Percentiles rank a stretch among this genome's conserved stretches.
Evolutionary conservation across 2,329 filamentous ascomycete species (phyloP).

Genomic region (Botrytis aclada): DNA sequence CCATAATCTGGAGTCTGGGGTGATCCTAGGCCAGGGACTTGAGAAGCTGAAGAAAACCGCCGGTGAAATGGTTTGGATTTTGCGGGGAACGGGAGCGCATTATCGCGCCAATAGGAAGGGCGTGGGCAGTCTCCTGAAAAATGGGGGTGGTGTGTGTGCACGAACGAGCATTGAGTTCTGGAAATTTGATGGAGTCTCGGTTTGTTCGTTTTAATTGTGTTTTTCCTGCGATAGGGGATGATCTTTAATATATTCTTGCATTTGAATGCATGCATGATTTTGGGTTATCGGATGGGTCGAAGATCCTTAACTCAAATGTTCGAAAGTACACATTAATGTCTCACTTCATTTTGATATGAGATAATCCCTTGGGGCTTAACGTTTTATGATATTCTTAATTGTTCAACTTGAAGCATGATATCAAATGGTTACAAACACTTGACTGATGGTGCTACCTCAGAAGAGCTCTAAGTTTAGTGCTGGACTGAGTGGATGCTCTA

Average conservation of each 20-base stretch:
- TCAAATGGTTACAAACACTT: not conserved
- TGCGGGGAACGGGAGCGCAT: slow-evolving; percentile 21
- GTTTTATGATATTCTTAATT: not conserved
- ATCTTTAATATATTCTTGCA: not conserved
- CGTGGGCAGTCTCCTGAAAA: not conserved
- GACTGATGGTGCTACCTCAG: not conserved
- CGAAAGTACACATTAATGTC: not conserved
- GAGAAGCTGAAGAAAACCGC: not conserved
- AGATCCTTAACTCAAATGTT: not conserved
- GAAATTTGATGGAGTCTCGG: not conserved
- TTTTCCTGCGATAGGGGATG: not conserved
- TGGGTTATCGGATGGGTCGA: not conserved
- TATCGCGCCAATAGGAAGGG: slow-evolving; percentile 24
- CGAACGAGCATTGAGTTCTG: not conserved
- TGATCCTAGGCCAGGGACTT: not conserved
- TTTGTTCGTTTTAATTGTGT: not conserved
- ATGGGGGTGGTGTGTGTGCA: not conserved
- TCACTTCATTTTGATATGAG: not conserved
- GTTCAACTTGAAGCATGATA: not conserved
- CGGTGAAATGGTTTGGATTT: not conserved
- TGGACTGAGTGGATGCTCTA: not conserved
- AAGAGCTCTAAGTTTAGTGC: not conserved
- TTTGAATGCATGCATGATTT: not conserved
- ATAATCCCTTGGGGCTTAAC: not conserved
- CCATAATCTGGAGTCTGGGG: not conserved